Evolutionary conservation across 495 filamentous ascomycete genomes (phyloP).

Genomic region (Aspergillus bertholletiae): DNA sequence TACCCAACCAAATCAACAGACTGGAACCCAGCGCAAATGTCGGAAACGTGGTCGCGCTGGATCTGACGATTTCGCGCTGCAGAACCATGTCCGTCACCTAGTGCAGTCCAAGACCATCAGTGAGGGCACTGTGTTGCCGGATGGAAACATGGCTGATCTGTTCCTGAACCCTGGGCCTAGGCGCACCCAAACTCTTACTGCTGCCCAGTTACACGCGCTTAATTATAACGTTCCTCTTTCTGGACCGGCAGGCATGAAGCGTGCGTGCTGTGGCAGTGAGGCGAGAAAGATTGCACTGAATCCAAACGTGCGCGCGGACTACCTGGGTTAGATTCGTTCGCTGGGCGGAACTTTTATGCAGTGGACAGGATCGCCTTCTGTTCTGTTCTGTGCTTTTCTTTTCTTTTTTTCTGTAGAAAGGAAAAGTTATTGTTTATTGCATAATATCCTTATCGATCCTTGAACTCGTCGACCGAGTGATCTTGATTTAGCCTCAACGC

Average conservation of each 20-base stretch:
- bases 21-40: slow-evolving; percentile 29
- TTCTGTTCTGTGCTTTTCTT: slow-evolving; percentile 11
- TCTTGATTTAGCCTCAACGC: slow-evolving; percentile 15
- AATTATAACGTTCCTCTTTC: slow-evolving; percentile 27
- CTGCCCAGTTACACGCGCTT: slow-evolving; percentile 17
- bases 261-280: slow-evolving; percentile 46
- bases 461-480: slow-evolving; percentile 20
- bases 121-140: slow-evolving; percentile 33
- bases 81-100: slow-evolving; percentile 68
- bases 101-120: slow-evolving; percentile 31
- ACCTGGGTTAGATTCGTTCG: slow-evolving; percentile 25
- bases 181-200: slow-evolving; percentile 5
- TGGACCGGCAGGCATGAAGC: slow-evolving; percentile 43
- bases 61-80: slow-evolving; percentile 64
- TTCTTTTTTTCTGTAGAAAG: slow-evolving; percentile 16
- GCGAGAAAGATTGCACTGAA: slow-evolving; percentile 38
- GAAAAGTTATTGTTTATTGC: slow-evolving; percentile 19
- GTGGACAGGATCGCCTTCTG: background rate
- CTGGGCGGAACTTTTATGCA: slow-evolving; percentile 7
- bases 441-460: slow-evolving; percentile 14
- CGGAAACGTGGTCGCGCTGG: slow-evolving; percentile 68
- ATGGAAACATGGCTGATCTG: slow-evolving; percentile 38
- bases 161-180: slow-evolving; percentile 27
- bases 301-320: slow-evolving; percentile 35
- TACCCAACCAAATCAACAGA: slow-evolving; percentile 7